A percentile compares a stretch with the other conserved stretches of the same genome.
These are phyloP conservation scores for Claviceps cyperi DNA, from an alignment of 2,329 filamentous ascomycete species.

Conservation along the genomic window DNA sequence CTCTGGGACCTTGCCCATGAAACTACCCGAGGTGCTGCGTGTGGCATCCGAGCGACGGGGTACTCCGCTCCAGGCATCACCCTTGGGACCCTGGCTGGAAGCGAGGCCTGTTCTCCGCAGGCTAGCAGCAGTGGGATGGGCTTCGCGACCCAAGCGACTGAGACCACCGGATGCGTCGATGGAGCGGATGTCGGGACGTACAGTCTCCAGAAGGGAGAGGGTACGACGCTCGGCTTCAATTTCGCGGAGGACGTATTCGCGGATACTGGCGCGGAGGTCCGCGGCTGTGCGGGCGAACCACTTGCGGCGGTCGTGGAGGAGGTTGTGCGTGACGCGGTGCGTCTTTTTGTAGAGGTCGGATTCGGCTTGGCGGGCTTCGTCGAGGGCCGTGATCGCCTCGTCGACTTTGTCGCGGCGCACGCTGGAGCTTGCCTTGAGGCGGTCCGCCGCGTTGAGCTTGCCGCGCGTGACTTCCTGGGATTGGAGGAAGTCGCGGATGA, in stretches of 20 bases:
- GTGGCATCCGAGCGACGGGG: conserved; percentile 69
- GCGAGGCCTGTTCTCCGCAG: conserved; percentile 61
- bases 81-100: conserved; percentile 86
- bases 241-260: conserved; percentile 85
- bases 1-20: conserved; percentile 49
- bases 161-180: conserved; percentile 87
- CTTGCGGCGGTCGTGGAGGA: conserved; percentile 73
- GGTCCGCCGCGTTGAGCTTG: conserved; percentile 74
- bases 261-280: conserved; percentile 71
- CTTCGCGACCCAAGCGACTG: conserved; percentile 75
- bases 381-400: conserved; percentile 81
- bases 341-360: conserved; percentile 73
- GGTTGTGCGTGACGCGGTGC: conserved; percentile 73
- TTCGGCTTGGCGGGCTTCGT: conserved; percentile 76
- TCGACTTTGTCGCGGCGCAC: conserved; percentile 93
- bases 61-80: conserved; percentile 96
- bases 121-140: conserved; percentile 51
- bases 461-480: conserved; percentile 74
- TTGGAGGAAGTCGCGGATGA: conserved; percentile 83
- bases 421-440: conserved; percentile 72
- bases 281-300: conserved; percentile 80
- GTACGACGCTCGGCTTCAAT: conserved; percentile 92
- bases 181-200: conserved; percentile 80
- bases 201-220: conserved; percentile 81
- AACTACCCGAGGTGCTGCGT: conserved; percentile 61